These are phyloP conservation scores for Termitomyces sp. DNA, from an alignment of 768 basidiomycete genomes.

Conservation along the genomic window DNA sequence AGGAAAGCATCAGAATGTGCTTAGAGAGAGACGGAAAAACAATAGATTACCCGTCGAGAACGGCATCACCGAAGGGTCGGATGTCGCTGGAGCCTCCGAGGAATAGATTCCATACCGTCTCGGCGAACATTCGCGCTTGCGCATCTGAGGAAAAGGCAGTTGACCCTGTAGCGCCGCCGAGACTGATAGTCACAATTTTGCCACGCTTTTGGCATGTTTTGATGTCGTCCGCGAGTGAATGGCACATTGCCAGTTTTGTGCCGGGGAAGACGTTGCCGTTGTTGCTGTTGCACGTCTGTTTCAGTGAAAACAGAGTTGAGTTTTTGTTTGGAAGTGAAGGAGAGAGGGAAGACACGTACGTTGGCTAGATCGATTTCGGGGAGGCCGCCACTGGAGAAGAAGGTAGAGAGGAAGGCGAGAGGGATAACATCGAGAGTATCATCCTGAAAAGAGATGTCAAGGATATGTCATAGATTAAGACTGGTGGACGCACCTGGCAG, in stretches of 20 bases:
- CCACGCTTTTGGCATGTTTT: slow-evolving; percentile 62
- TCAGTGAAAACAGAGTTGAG: background rate
- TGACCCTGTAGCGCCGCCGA: slow-evolving; percentile 62
- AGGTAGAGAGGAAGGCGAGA: slow-evolving; percentile 61
- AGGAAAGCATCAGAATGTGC: background rate
- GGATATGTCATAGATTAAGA: background rate
- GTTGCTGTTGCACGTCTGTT: slow-evolving; percentile 58
- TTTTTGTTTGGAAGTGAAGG: background rate
- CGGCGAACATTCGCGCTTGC: slow-evolving; percentile 57
- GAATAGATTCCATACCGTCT: slow-evolving; percentile 72
- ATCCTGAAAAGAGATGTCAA: slow-evolving; percentile 38
- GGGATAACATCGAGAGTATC: slow-evolving; percentile 66
- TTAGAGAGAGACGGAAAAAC: background rate
- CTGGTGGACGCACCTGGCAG: slow-evolving; percentile 46
- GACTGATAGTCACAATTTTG: slow-evolving; percentile 54
- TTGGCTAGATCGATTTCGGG: slow-evolving; percentile 73
- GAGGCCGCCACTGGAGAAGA: slow-evolving; percentile 58
- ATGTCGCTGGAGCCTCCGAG: slow-evolving; percentile 56
- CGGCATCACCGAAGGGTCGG: slow-evolving; percentile 68
- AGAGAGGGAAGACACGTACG: slow-evolving; percentile 35
- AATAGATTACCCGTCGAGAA: slow-evolving; percentile 64
- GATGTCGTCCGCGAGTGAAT: slow-evolving; percentile 57
- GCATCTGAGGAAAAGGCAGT: slow-evolving; percentile 56
- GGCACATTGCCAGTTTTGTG: slow-evolving; percentile 59
- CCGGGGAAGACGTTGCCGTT: slow-evolving; percentile 59